Evolutionary conservation across 1,139 yeast species (phyloP).

Genomic region (Taphrina pruni): DNA sequence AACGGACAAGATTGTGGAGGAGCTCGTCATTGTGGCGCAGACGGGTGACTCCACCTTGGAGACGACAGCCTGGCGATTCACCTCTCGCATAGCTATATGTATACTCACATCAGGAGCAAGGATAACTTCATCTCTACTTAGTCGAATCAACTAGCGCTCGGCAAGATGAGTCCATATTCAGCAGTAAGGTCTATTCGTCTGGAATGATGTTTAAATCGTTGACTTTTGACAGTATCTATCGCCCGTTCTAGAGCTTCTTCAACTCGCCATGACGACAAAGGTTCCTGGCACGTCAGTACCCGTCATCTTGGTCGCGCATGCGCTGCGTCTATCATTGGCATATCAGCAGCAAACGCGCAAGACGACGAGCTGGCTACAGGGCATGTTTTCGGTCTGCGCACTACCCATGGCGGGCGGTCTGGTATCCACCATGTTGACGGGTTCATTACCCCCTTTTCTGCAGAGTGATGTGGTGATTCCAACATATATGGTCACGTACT

Average conservation of each 20-base stretch:
- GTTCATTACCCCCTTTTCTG: slow-evolving; percentile 34
- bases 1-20: background rate
- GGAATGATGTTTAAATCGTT: too few species aligned
- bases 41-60: background rate
- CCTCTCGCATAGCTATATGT: background rate
- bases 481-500: slow-evolving; percentile 31
- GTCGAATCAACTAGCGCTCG: background rate
- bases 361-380: slow-evolving; percentile 31
- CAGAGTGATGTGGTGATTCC: slow-evolving; percentile 36
- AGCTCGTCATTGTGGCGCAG: slow-evolving; percentile 17
- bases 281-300: slow-evolving; percentile 28
- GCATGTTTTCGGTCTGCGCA: slow-evolving; percentile 34
- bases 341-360: slow-evolving; percentile 19
- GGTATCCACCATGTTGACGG: slow-evolving; percentile 31
- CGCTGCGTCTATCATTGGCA: slow-evolving; percentile 31
- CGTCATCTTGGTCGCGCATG: slow-evolving; percentile 35
- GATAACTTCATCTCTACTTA: too few species aligned
- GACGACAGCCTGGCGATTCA: background rate
- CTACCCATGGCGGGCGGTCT: slow-evolving; percentile 38
- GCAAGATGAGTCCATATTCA: slow-evolving; percentile 22
- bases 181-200: background rate
- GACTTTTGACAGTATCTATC: slow-evolving; percentile 10
- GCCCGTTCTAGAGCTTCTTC: slow-evolving; percentile 10
- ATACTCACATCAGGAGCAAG: too few species aligned
- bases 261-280: slow-evolving; percentile 18